Evolutionary conservation across 306 rosid species (phyloP).

Genomic region (Neltuma alba): DNA sequence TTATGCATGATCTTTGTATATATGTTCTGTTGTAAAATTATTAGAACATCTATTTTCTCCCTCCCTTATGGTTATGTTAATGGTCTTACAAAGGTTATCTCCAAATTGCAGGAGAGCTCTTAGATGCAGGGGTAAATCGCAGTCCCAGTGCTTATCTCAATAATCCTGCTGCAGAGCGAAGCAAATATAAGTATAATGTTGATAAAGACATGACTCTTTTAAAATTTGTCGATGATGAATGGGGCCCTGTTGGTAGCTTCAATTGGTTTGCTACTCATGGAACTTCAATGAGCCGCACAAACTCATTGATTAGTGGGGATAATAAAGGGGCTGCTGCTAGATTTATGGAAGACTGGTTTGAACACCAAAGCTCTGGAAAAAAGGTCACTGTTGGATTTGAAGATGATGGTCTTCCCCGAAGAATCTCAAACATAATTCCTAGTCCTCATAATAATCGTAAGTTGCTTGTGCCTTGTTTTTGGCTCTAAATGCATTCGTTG

Average conservation of each 20-base stretch:
- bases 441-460: slow-evolving; percentile 44
- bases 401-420: slow-evolving; percentile 39
- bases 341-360: slow-evolving; percentile 98
- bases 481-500: slow-evolving; percentile 22
- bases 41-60: not conserved
- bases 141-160: slow-evolving; percentile 95
- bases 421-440: slow-evolving; percentile 54
- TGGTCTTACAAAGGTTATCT: slow-evolving; percentile 26
- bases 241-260: slow-evolving; percentile 93
- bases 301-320: slow-evolving; percentile 86
- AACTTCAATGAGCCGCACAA: slow-evolving; percentile 95
- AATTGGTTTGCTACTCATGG: slow-evolving; percentile 98
- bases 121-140: slow-evolving; percentile 87
- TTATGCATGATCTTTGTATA: not conserved
- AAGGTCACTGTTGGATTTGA: slow-evolving; percentile 32
- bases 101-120: slow-evolving; percentile 71
- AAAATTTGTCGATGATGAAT: slow-evolving; percentile 78
- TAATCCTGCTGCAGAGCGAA: slow-evolving; percentile 77
- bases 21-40: not conserved
- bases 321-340: slow-evolving; percentile 95
- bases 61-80: slow-evolving; percentile 8
- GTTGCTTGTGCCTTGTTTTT: slow-evolving; percentile 33
- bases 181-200: slow-evolving; percentile 69
- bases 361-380: slow-evolving; percentile 38
- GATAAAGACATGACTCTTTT: slow-evolving; percentile 92